Evolutionary conservation across 139 green algal species (phyloP), one percentile per base, ranked within the genome.

Genomic region (Astrephomene gubernaculifera): DNA sequence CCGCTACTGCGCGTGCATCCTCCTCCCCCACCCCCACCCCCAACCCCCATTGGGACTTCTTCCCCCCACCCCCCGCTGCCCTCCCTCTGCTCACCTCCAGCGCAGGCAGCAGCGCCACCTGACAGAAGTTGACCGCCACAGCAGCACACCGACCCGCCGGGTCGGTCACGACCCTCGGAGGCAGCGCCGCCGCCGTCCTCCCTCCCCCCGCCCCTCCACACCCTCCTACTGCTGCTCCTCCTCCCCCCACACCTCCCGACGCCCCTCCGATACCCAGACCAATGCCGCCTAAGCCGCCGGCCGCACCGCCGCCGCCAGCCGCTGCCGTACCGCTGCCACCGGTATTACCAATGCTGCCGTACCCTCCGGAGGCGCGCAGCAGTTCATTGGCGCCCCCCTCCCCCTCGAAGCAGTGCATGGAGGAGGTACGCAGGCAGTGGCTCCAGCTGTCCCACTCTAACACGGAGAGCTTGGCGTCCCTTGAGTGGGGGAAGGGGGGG

Each of bases 391-490:
- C 85, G 4, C 61, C 53, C 6, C 82, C 49, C 57, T 96, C 92
- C 0, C 89, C 91, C 87, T 99, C 96, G 80, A 96, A 98, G 83
- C 83, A 97, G 85, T 99, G 96, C 82, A 99, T 79, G 52, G 91
- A 95, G 76, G 83, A 92, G 70, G 86, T 91, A 39, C 54, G 76
- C 35, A 98, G 87, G 35, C 78, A 80, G 60, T 93, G 83, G 0
- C 36, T 52, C 2, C 57, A 38, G 8, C 88, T 83, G 83, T 98
- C 94, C 95, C 95, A 99, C 44, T 95, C 89, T 61, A 99, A 41
- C 65, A 99, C 95, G 10, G 84, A 92, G 41, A 98, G 64, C 90
- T 99, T 99, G 79, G 93, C 95, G 27, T 99, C 96, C 85, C 96
- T 96, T 86, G 60, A 27, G 49, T n/a, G n/a, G 27, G 14, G 10